A percentile compares a stretch with the other conserved stretches of the same genome.
These are phyloP conservation scores for Cerioporus squamosus DNA, from an alignment of 1,284 basidiomycete species.

Conservation along the genomic window DNA sequence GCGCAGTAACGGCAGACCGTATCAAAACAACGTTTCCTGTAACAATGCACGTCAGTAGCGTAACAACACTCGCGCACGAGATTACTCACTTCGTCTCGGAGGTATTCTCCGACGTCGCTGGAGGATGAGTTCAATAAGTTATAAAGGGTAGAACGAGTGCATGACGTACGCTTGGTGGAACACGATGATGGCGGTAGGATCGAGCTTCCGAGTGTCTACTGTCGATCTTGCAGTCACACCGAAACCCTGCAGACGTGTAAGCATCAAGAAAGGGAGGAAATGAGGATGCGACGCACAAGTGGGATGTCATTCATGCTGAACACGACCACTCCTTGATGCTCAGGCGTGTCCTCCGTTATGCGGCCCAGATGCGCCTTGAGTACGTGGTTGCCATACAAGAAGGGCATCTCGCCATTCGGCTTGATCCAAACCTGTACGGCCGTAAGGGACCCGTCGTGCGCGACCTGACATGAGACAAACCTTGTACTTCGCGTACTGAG, in stretches of 20 bases:
- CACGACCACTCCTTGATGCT: conserved; percentile 98
- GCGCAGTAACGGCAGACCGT: not conserved
- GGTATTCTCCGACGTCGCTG: conserved; percentile 94
- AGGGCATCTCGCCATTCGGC: conserved; percentile 99
- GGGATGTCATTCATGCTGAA: conserved; percentile 96
- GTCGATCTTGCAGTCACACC: conserved; percentile 97
- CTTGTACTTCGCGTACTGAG: conserved; percentile 98
- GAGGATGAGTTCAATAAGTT: conserved; percentile 8
- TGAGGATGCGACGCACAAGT: conserved; percentile 58
- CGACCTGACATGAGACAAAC: conserved; percentile 44
- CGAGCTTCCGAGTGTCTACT: conserved; percentile 94
- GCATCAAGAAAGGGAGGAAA: not conserved
- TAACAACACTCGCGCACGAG: not conserved
- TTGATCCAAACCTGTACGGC: conserved; percentile 93
- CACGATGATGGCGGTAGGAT: conserved; percentile 98
- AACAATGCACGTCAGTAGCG: not conserved
- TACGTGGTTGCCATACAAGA: conserved; percentile 98
- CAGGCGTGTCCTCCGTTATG: conserved; percentile 98
- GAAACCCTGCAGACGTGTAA: conserved; percentile 72
- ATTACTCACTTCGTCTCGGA: conserved; percentile 84
- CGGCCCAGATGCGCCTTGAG: conserved; percentile 98
- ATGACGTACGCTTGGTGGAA: conserved; percentile 94
- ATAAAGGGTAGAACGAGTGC: not conserved
- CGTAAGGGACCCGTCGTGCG: not conserved
- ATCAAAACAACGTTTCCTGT: conserved; percentile 76